Percentiles rank a stretch among this genome's conserved stretches.
These are phyloP conservation scores for Penicillium sp. DNA, from an alignment of 2,329 filamentous ascomycete species.

Conservation along the genomic window DNA sequence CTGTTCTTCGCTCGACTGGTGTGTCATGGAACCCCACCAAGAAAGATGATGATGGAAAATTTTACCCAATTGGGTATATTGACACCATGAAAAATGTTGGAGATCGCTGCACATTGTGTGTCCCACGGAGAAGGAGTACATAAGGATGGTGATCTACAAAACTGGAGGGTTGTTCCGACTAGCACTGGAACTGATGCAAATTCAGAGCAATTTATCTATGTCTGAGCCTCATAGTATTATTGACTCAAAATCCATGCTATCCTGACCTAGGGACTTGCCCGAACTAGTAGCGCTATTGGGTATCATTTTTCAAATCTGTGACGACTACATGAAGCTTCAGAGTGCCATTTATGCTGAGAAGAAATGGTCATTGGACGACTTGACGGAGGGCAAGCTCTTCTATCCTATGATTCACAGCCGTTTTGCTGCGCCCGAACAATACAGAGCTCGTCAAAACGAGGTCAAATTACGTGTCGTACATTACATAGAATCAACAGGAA, in stretches of 20 bases:
- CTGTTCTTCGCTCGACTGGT: not conserved
- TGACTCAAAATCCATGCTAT: not conserved
- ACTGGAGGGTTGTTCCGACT: not conserved
- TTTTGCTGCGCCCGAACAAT: not conserved
- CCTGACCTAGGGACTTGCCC: not conserved
- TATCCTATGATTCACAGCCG: conserved; percentile 6
- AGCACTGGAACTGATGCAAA: not conserved
- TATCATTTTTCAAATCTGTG: not conserved
- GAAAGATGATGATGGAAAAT: not conserved
- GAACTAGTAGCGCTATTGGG: not conserved
- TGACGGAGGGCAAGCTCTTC: not conserved
- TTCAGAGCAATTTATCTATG: not conserved
- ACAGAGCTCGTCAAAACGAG: conserved; percentile 1
- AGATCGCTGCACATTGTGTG: not conserved
- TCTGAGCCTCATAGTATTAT: not conserved
- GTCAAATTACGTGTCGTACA: conserved; percentile 6
- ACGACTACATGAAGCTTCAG: not conserved
- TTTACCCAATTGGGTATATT: not conserved
- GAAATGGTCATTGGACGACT: not conserved
- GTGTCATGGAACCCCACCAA: not conserved
- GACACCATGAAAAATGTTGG: not conserved
- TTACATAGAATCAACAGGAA: conserved; percentile 9
- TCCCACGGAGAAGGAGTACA: not conserved
- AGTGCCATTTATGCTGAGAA: not conserved
- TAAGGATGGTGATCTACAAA: not conserved